Evolutionary conservation across 1,139 yeast species (phyloP).

Genomic region (Saccharomyces hybrid): DNA sequence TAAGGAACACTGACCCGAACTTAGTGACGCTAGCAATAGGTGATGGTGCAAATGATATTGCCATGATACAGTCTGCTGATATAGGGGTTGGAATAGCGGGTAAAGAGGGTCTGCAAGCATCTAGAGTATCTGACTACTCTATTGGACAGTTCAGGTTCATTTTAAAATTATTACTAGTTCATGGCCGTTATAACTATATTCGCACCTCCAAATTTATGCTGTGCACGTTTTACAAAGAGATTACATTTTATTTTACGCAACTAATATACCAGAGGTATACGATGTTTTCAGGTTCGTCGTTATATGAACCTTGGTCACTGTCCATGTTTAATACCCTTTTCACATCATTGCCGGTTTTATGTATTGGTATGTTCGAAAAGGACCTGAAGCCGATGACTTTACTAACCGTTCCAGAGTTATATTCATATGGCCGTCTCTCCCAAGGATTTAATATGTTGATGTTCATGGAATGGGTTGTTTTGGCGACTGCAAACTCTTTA

Average conservation of each 20-base stretch:
- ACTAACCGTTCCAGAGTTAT: constrained; percentile 85
- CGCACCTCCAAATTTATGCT: constrained; percentile 86
- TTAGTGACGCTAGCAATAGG: constrained; percentile 92
- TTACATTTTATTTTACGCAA: constrained; percentile 82
- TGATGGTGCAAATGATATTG: constrained; percentile 99
- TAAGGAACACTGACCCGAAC: constrained; percentile 54
- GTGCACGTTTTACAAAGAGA: constrained; percentile 91
- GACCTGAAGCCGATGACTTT: constrained; percentile 84
- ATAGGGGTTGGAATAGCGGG: constrained; percentile 97
- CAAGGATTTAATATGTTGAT: constrained; percentile 65
- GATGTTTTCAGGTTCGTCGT: constrained; percentile 84
- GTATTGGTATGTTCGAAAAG: constrained; percentile 92
- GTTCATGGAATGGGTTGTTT: constrained; percentile 69
- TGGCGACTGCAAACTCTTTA: constrained; percentile 70
- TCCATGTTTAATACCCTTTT: constrained; percentile 95
- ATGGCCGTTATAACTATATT: constrained; percentile 91
- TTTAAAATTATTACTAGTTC: constrained; percentile 75
- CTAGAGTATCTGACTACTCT: constrained; percentile 89
- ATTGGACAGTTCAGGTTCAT: constrained; percentile 89
- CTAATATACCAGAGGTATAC: constrained; percentile 80
- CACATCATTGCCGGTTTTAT: constrained; percentile 84
- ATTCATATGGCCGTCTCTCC: constrained; percentile 66
- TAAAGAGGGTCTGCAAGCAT: constrained; percentile 93
- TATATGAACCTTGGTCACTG: constrained; percentile 92
- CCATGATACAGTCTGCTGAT: constrained; percentile 98